Evolutionary conservation across 2,329 filamentous ascomycete species (phyloP), one percentile per base, ranked within the genome.

Genomic region (Verticillium dahliae): DNA sequence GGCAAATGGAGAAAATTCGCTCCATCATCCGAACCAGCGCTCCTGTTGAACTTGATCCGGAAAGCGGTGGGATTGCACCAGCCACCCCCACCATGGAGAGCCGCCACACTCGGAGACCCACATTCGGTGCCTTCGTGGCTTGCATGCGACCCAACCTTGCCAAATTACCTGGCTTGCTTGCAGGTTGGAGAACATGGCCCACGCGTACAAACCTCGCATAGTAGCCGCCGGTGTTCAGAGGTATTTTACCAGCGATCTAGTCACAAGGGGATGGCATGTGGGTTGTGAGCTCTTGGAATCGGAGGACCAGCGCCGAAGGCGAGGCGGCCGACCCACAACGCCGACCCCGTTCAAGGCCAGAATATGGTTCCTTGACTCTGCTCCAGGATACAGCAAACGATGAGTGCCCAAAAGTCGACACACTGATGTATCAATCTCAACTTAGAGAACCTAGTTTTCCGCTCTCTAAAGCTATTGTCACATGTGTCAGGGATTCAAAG

Each of bases 281-380:
- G 31, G 14, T 56, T 56, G 31, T 34, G 54, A 10, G 31, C 3
- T 11, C 54, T 31, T 4, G 34, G 13, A 1, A 34, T 34, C 4
- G 54, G 54, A 18, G 54, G 13, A 6, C 14, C 5, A 18, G 33
- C 74, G 62, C 75, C 77, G 4, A 78, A 79, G 3, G 79, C 63
- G 37, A 81, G 66, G n/a, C 80, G 77, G 4, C 81, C 80, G 5
- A 77, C 81, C 80, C 4, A 77, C 67, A 56, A 81, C 71, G 58
- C 78, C 79, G n/a, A 76, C 78, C 14, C 73, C 77, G 65, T 81
- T 81, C 58, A 83, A 69, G 58, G 78, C 68, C 27, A 75, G 70
- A 37, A 82, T 73, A 13, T 79, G 71, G 67, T 80, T 79, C 22
- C 74, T 73, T 11, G 75, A 70, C n/a, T 56, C 3, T 15, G 54